Evolutionary conservation across 1,284 basidiomycete species (phyloP), one percentile per base, ranked within the genome.

Genomic region (Rhodotorula sp.): DNA sequence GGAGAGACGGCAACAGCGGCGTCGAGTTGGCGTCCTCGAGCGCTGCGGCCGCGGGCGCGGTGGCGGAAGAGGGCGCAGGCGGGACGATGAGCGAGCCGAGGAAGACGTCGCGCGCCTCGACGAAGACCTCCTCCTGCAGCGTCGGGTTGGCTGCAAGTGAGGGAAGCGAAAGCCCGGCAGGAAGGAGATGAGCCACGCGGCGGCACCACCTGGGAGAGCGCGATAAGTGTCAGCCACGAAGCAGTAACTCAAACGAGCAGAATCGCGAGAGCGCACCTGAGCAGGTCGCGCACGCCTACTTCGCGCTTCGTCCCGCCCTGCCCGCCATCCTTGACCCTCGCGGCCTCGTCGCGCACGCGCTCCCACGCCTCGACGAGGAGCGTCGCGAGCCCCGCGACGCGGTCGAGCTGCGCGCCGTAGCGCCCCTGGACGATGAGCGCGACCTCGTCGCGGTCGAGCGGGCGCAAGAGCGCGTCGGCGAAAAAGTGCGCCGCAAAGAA

Each of bases 41-140:
- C 14, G 55, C 46, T 3, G 55, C 64, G 3, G 52, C 58, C 14
- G 23, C 21, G 21, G 65, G 42, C 3, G 45, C 5, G 16, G 52
- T 34, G 13, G 25, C 7, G 3, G 17, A 16, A n/a, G 61, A 12
- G 16, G 85, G 23, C 61, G 41, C 23, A 81, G 77, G 7, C 78
- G 71, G 13, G 81, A 46, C 84, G 80, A 58, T 74, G 12, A 73
- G 88, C 42, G 86, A 85, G 34, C 92, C 93, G 73, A 98, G 91
- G 82, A 99, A 98, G 42, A 97, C 88, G 80, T 99, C 97, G 42
- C 90, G 86, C 0, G 92, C 92, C 80, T 97, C 92, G 56, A 95
- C 85, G 77, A 91, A 94, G 41, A 97, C 88, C 68, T 96, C 92
- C 80, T 99, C 96, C 67, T 95, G 89, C 16, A 94, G 80, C 0